These are phyloP conservation scores for Dacryopinax primogenitus DNA, from an alignment of 768 basidiomycete genomes.

Conservation along the genomic window DNA sequence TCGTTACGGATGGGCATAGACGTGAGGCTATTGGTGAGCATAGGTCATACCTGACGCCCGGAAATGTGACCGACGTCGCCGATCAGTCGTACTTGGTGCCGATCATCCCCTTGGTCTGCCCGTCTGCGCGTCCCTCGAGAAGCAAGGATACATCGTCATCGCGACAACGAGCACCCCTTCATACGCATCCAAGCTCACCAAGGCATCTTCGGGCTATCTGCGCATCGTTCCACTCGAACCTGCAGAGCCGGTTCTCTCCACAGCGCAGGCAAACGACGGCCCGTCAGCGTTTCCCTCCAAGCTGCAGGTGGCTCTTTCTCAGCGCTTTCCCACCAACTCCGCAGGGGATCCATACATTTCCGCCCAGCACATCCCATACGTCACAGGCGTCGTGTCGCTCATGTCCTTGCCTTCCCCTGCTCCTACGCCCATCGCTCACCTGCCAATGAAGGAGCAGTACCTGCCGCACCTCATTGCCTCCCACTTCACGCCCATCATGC, in stretches of 20 bases:
- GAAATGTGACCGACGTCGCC: background rate
- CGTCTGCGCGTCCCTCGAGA: background rate
- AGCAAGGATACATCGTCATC: constrained; percentile 1
- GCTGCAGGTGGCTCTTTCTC: constrained; percentile 1
- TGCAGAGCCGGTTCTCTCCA: background rate
- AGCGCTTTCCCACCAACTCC: background rate
- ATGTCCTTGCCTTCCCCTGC: background rate
- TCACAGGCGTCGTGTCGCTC: background rate
- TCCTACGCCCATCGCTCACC: background rate
- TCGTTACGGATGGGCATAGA: background rate
- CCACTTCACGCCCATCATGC: constrained; percentile 1
- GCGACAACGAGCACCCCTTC: background rate
- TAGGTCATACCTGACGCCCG: background rate
- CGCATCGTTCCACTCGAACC: background rate
- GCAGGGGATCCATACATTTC: background rate
- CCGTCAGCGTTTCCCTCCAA: background rate
- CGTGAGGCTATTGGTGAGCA: background rate
- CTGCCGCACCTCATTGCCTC: background rate
- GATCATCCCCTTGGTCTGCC: background rate
- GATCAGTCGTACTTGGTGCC: background rate
- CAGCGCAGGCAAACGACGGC: background rate
- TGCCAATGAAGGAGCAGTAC: background rate
- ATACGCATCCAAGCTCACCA: background rate
- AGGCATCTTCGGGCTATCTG: background rate
- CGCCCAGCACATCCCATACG: constrained; percentile 1